Evolutionary conservation across 106 monocot species (phyloP), one percentile per base, ranked within the genome.

Genomic region (Xerophyta viscosa): DNA sequence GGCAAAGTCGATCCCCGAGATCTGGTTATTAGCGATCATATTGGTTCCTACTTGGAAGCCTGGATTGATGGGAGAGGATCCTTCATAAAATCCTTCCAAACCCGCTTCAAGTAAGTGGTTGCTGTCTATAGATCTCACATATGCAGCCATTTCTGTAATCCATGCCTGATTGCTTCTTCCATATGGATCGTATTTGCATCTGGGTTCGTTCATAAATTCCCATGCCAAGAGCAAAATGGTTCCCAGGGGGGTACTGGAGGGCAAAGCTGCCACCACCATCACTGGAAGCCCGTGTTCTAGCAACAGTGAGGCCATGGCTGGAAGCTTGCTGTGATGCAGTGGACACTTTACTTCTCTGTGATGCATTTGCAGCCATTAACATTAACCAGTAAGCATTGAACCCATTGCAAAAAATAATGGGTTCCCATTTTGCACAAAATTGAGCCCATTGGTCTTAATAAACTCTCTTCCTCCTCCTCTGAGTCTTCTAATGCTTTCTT

Each of bases 361-460:
- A 57, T 2, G 84, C 80, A 37, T 84, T 77, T 12, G 84, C 73
- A 28, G 74, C 80, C 31, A 81, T 2, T 24, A 24, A 28, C 84
- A 80, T 90, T 30, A 90, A 62, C 89, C 89, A 90, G 70, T 90
- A 90, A 24, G 89, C 84, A 65, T 90, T 90, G 80, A 90, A 90
- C 27, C 89, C 89, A 49, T 84, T 79, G n/a, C n/a, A 21, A 80
- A 72, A 24, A 74, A 77, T 57, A 77, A 90, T 31, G 80, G 80
- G 57, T 48, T 59, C 18, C 89, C 89, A 54, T 80, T 42, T 0
- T 74, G 52, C 15, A 70, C 61, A 51, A 90, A 80, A 13, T 71
- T 79, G 2, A 68, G 23, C 17, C 89, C 84, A 18, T 20, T 67
- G 3, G 77, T 68, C 58, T 56, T 61, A 6, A 84, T 54, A 58